phyloP scores from a whole-genome alignment of 129 eudicot species.

The Chrysanthemum makinoi region DNA sequence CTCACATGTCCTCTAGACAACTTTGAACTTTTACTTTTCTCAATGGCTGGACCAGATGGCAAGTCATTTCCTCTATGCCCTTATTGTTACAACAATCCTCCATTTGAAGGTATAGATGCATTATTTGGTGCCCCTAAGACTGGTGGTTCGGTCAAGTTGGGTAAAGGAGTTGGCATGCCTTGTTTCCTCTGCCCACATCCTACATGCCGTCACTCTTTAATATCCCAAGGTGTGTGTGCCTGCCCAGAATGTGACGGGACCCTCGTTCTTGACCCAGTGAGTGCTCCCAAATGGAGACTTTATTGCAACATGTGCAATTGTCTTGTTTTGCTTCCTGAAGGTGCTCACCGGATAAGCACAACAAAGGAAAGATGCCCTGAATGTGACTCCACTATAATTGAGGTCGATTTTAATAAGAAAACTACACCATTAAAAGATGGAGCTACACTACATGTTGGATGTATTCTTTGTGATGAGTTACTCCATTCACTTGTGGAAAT shows the following conservation, averaged over 20 bases:
- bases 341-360: conserved; percentile 70
- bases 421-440: conserved; percentile 64
- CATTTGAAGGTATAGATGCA: conserved; percentile 74
- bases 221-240: conserved; percentile 88
- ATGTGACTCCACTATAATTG: conserved; percentile 65
- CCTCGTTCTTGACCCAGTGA: conserved; percentile 77
- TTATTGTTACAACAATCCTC: conserved; percentile 86
- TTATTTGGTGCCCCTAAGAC: conserved; percentile 64
- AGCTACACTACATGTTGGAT: conserved; percentile 58
- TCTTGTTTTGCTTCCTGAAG: conserved; percentile 13
- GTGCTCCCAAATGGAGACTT: conserved; percentile 75
- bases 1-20: conserved; percentile 88
- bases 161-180: conserved; percentile 94
- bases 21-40: conserved; percentile 78
- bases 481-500: conserved; percentile 80
- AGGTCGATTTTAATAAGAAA: conserved; percentile 86
- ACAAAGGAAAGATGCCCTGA: conserved; percentile 65
- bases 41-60: conserved; percentile 89
- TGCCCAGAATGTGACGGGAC: conserved; percentile 88
- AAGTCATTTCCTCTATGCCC: conserved; percentile 90
- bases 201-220: conserved; percentile 70
- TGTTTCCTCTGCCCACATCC: conserved; percentile 90
- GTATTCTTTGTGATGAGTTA: conserved; percentile 84
- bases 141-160: conserved; percentile 47
- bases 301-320: conserved; percentile 73